Evolutionary conservation across 768 basidiomycete genomes (phyloP).

Genomic region (Exsudoporus frostii): DNA sequence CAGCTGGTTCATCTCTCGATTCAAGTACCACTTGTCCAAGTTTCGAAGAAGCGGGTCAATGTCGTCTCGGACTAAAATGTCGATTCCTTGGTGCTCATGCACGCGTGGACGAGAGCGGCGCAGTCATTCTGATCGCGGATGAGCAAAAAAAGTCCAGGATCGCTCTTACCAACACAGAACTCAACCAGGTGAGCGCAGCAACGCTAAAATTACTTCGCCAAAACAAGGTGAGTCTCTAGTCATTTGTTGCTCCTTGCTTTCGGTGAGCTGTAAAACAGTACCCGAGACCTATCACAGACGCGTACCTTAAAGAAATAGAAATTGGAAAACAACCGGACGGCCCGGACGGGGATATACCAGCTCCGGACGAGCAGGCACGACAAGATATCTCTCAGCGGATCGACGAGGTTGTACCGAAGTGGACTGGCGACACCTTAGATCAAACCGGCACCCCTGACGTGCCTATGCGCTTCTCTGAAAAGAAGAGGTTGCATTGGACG

Average conservation of each 20-base stretch:
- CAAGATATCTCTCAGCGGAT: background rate
- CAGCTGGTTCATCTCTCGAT: slow-evolving; percentile 16
- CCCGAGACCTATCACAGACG: slow-evolving; percentile 57
- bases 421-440: slow-evolving; percentile 35
- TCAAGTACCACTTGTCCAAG: slow-evolving; percentile 21
- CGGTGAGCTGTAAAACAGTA: slow-evolving; percentile 43
- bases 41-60: slow-evolving; percentile 30
- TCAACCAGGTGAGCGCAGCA: slow-evolving; percentile 63
- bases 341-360: background rate
- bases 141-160: slow-evolving; percentile 54
- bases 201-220: slow-evolving; percentile 59
- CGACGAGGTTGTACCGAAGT: slow-evolving; percentile 28
- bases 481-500: slow-evolving; percentile 81
- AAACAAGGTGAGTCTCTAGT: slow-evolving; percentile 52
- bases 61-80: slow-evolving; percentile 74
- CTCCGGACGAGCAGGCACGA: slow-evolving; percentile 17
- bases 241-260: background rate
- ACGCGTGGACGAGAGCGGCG: slow-evolving; percentile 42
- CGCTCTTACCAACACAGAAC: slow-evolving; percentile 52
- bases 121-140: slow-evolving; percentile 46
- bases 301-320: slow-evolving; percentile 56
- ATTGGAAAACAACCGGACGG: slow-evolving; percentile 19
- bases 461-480: slow-evolving; percentile 70
- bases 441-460: slow-evolving; percentile 66
- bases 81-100: slow-evolving; percentile 84